Conservation (phyloP, 2,329 filamentous ascomycete genomes). For the Penicillium sp. region DNA sequence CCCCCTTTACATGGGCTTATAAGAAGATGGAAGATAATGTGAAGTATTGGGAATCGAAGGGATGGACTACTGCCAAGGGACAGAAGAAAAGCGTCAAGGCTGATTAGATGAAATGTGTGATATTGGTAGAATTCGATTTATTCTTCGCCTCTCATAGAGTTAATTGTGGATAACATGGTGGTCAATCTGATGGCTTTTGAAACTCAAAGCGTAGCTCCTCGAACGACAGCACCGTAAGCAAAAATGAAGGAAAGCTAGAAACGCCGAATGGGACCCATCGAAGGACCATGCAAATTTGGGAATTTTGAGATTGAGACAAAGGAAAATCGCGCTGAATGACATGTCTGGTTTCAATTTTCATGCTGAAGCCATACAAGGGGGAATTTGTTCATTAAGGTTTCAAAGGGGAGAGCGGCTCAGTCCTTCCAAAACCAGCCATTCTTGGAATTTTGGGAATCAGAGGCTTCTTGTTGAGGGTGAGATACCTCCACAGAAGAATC, state of each 20-base stretch:
- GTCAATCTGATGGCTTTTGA: background rate
- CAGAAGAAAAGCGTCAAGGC: slow-evolving; percentile 40
- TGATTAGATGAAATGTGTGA: slow-evolving; percentile 19
- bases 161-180: background rate
- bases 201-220: background rate
- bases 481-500: slow-evolving; percentile 54
- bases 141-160: background rate
- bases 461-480: slow-evolving; percentile 23
- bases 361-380: slow-evolving; percentile 3
- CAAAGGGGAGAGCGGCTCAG: slow-evolving; percentile 11
- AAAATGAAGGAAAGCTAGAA: background rate
- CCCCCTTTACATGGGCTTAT: slow-evolving; percentile 47
- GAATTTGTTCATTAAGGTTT: background rate
- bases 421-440: slow-evolving; percentile 44
- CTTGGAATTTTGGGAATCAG: slow-evolving; percentile 13
- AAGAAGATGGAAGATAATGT: slow-evolving; percentile 53
- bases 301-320: background rate
- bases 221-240: background rate
- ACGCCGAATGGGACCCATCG: background rate
- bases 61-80: slow-evolving; percentile 34
- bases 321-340: background rate
- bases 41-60: slow-evolving; percentile 44
- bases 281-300: background rate
- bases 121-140: background rate
- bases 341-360: background rate